These are phyloP conservation scores for Phytophthora tubulina DNA, from an alignment of 352 stramenopile species.

Conservation along the genomic window DNA sequence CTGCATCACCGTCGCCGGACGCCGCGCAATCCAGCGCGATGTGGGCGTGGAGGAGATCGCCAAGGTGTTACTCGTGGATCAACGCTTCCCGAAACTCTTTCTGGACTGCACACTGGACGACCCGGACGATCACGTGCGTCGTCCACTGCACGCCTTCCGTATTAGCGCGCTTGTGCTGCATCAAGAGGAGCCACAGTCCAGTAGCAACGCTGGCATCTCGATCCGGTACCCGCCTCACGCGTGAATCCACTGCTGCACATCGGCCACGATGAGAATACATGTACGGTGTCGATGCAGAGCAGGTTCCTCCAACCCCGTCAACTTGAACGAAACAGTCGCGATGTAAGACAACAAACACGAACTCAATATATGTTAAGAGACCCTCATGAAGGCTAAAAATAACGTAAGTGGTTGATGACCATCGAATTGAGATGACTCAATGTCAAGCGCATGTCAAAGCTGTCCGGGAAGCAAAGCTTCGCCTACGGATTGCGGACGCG, in stretches of 20 bases:
- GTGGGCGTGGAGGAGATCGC: constrained; percentile 49
- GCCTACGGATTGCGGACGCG: no score
- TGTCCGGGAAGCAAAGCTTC: no score
- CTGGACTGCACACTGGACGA: constrained; percentile 49
- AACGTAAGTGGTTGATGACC: no score
- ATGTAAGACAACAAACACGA: constrained; percentile 9
- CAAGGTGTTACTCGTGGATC: constrained; percentile 52
- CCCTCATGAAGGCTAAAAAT: no score
- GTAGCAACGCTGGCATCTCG: constrained; percentile 21
- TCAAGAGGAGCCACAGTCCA: constrained; percentile 13
- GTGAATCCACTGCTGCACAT: neutral
- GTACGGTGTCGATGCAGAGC: no score
- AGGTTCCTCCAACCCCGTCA: neutral
- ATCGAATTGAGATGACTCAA: no score
- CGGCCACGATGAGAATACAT: neutral
- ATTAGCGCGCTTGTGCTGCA: constrained; percentile 41
- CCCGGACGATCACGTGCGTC: constrained; percentile 5
- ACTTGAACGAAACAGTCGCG: neutral
- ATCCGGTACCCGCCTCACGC: constrained; percentile 26
- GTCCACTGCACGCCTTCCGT: constrained; percentile 38
- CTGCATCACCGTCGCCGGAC: constrained; percentile 26
- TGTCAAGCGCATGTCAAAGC: no score
- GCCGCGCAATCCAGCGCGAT: constrained; percentile 32
- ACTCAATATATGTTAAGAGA: neutral
- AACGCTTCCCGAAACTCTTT: constrained; percentile 45